Percentiles rank a stretch among this genome's conserved stretches.
These are phyloP conservation scores for Gentiana macrophylla DNA, from an alignment of 257 asterid genomes.

Conservation along the genomic window DNA sequence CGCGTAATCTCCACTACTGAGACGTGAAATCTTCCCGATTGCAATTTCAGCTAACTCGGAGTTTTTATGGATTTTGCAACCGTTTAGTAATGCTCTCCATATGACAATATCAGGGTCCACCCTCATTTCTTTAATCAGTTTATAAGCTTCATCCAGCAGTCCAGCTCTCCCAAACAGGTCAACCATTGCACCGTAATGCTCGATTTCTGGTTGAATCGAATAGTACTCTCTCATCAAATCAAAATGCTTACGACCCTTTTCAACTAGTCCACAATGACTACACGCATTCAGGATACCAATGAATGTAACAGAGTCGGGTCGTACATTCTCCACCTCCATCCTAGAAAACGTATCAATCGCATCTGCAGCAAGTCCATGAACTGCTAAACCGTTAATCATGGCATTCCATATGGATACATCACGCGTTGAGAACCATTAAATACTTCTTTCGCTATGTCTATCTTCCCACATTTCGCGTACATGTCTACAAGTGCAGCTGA, in stretches of 20 bases:
- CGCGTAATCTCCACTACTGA: constrained; percentile 56
- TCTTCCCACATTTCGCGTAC: constrained; percentile 79
- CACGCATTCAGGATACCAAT: constrained; percentile 61
- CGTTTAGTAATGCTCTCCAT: constrained; percentile 72
- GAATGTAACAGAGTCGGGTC: constrained; percentile 57
- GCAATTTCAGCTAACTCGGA: constrained; percentile 44
- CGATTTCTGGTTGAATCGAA: constrained; percentile 54
- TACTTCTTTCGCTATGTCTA: constrained; percentile 44
- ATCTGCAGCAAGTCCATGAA: constrained; percentile 59
- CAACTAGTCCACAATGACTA: constrained; percentile 61
- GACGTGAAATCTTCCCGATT: constrained; percentile 35
- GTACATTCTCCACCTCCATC: constrained; percentile 36
- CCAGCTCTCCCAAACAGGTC: constrained; percentile 69
- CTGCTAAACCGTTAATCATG: constrained; percentile 58
- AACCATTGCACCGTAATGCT: constrained; percentile 81
- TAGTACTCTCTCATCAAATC: constrained; percentile 40
- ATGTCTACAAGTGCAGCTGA: constrained; percentile 70
- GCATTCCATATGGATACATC: constrained; percentile 69
- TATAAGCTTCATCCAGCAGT: constrained; percentile 48
- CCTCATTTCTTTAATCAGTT: constrained; percentile 50
- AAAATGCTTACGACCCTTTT: constrained; percentile 48
- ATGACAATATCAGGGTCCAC: constrained; percentile 56
- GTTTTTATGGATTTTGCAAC: constrained; percentile 57
- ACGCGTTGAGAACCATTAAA: constrained; percentile 27
- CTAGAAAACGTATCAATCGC: constrained; percentile 37